Percentiles rank a stretch among this genome's conserved stretches.
Evolutionary conservation across 352 stramenopile genomes (phyloP).

Genomic region (Phytophthora fragariaefolia): DNA sequence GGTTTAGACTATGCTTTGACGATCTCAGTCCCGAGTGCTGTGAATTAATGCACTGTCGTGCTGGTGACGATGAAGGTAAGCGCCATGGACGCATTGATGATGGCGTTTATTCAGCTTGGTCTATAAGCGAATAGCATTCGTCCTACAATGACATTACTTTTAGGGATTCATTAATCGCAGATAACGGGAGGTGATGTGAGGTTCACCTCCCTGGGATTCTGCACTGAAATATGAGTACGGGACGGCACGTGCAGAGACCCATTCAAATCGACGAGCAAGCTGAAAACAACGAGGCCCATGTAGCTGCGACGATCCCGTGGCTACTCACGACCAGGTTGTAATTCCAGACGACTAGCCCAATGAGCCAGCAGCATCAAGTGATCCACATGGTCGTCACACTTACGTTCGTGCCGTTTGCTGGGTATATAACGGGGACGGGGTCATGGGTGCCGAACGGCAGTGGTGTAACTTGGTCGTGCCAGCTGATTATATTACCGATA

Average conservation of each 20-base stretch:
- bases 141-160: background rate
- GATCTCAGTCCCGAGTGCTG: background rate
- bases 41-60: background rate
- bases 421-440: background rate
- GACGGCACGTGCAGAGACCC: too few species aligned
- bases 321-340: background rate
- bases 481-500: background rate
- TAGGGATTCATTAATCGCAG: background rate
- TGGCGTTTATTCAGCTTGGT: background rate
- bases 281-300: too few species aligned
- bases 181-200: background rate
- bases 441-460: background rate
- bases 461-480: background rate
- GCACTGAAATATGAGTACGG: too few species aligned
- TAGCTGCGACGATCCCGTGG: too few species aligned
- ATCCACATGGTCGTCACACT: background rate
- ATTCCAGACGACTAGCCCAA: background rate
- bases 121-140: background rate
- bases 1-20: too few species aligned
- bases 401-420: background rate
- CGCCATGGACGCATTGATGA: background rate
- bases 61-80: background rate
- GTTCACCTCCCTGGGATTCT: too few species aligned
- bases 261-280: too few species aligned
- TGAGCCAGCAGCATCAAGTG: background rate